phyloP scores from a whole-genome alignment of 306 rosid species.

The Rubus idaeus region DNA sequence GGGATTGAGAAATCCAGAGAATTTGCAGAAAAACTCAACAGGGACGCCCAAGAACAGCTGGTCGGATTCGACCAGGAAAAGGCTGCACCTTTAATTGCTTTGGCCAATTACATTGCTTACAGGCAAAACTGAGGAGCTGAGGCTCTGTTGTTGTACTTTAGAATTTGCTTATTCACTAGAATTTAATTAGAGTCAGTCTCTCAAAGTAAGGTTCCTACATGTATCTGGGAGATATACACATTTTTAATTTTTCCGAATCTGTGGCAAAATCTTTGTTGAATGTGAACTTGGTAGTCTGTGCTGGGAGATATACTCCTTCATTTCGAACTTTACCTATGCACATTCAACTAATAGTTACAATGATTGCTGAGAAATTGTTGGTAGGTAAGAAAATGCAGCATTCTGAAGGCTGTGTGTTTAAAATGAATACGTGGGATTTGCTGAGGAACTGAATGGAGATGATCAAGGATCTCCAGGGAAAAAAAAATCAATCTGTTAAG shows the following conservation, averaged over 20 bases:
- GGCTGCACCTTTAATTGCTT: conserved; percentile 63
- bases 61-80: conserved; percentile 44
- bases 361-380: not conserved
- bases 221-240: not conserved
- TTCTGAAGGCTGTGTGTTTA: too few species aligned
- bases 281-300: not conserved
- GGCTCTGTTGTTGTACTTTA: not conserved
- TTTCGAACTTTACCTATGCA: not conserved
- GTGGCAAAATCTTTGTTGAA: not conserved
- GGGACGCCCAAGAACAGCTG: conserved; percentile 55
- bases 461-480: not conserved
- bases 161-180: not conserved
- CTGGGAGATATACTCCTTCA: not conserved
- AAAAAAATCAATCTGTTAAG: not conserved
- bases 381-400: not conserved
- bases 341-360: not conserved
- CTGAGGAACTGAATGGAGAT: not conserved
- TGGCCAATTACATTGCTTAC: conserved; percentile 64
- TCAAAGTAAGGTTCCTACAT: too few species aligned
- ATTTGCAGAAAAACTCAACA: conserved; percentile 50
- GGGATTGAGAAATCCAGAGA: conserved; percentile 66
- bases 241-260: not conserved
- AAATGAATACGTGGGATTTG: not conserved
- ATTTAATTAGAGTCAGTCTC: not conserved
- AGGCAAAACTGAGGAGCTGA: conserved; percentile 44